Base-by-base conservation (phyloP, 306 rosid genomes). In the Pueraria montana region DNA sequence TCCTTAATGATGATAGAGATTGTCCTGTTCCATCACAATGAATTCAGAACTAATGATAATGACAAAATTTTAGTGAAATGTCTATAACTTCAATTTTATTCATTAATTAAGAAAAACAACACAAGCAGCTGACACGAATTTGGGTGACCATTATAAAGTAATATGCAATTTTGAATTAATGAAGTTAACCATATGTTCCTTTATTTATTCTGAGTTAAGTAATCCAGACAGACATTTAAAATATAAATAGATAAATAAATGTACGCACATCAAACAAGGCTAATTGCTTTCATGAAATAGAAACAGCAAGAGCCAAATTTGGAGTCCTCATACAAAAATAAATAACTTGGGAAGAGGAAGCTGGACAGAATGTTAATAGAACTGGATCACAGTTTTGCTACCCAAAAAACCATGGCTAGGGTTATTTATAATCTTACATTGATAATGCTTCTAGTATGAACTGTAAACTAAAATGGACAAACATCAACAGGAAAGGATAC, bases 1-100 rank as follows among this genome's bases (percentile, higher is more conserved):
- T 96, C 99, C 83, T 86, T 91, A 46, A 92, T 72, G 80, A 96
- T 96, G 86, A 89, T 86, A 67, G 93, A 88, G 78, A 96, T 90
- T 80, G 90, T 90, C 96, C 99, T 96, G 96, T 84, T 74, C 69
- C 80, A 87, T 78, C 80, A 77, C 42, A 85, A 43, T 38, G 81
- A 73, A 59, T 68, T 90, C 80, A 87, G 87, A 84, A 86, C 18
- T 64, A 72, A 53, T 20, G 8, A 42, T 26, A 74, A 56, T 79
- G 46, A 65, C 56, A 40, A 24, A 34, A 74, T 59, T 42, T 77
- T 45, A 72, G 77, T 27, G 70, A 87, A 78, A 49, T 78, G 61
- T 53, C 32, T 26, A 46, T 30, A 40, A 74, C 76, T 83, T 85
- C 53, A 74, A 76, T 81, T 76, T 64, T 74, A 66, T 76, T 36